A percentile compares a stretch with the other conserved stretches of the same genome.
Conservation (phyloP, 805 yeast species). For the Starmera caribaea region DNA sequence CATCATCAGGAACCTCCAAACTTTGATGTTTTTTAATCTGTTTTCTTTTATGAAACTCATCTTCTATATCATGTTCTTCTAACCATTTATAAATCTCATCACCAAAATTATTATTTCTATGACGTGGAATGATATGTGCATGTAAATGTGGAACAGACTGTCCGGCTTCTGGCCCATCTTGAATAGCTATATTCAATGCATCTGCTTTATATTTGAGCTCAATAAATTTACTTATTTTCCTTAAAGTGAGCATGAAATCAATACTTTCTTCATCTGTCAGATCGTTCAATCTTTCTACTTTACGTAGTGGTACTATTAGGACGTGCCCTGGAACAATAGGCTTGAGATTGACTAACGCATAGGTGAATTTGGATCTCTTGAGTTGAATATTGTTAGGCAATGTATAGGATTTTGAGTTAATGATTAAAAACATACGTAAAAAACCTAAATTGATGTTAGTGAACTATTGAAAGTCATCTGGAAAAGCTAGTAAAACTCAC, state of each 20-base stretch:
- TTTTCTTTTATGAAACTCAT: slow-evolving; percentile 23
- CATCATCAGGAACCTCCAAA: slow-evolving; percentile 33
- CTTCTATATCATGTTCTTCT: slow-evolving; percentile 36
- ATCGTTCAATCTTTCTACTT: slow-evolving; percentile 57
- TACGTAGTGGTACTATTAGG: slow-evolving; percentile 73
- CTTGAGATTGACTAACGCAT: slow-evolving; percentile 81
- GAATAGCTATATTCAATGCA: slow-evolving; percentile 82
- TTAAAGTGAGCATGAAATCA: slow-evolving; percentile 75
- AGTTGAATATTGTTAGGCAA: too few relatives aligned
- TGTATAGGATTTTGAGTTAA: too few relatives aligned
- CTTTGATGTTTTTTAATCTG: slow-evolving; percentile 14
- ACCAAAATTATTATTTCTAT: slow-evolving; percentile 44
- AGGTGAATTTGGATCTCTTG: slow-evolving; percentile 52
- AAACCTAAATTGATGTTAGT: too few relatives aligned
- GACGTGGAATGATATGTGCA: slow-evolving; percentile 88
- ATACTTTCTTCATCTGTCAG: slow-evolving; percentile 59
- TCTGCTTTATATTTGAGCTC: slow-evolving; percentile 65
- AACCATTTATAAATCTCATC: slow-evolving; percentile 66
- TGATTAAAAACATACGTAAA: too few relatives aligned
- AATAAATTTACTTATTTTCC: slow-evolving; percentile 59
- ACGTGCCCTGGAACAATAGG: slow-evolving; percentile 96
- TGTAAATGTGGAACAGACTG: slow-evolving; percentile 95
- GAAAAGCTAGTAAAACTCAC: too few relatives aligned
- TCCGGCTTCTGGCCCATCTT: slow-evolving; percentile 95
- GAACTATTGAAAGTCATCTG: too few relatives aligned